Evolutionary conservation across 2,329 filamentous ascomycete species (phyloP).

Genomic region (Colletotrichum chlorophyti): DNA sequence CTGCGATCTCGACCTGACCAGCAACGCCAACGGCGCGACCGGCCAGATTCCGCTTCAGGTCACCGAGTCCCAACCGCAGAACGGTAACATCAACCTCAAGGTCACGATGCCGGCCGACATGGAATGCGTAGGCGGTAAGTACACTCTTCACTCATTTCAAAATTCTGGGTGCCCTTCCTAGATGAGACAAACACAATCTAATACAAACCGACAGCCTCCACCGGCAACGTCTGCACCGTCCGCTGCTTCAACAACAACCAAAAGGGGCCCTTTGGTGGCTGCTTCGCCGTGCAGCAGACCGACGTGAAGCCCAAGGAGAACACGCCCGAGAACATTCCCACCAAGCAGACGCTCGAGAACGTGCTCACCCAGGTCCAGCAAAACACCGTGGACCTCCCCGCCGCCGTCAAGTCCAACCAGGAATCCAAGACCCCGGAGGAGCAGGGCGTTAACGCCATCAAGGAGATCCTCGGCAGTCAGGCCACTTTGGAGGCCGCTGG

Average conservation of each 20-base stretch:
- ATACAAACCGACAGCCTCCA: constrained; percentile 47
- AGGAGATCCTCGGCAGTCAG: constrained; percentile 41
- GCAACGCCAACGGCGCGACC: constrained; percentile 51
- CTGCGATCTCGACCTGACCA: constrained; percentile 59
- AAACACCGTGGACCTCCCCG: constrained; percentile 57
- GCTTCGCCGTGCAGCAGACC: constrained; percentile 63
- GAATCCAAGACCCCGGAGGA: constrained; percentile 39
- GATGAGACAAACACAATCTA: constrained; percentile 7
- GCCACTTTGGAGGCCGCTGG: constrained; percentile 42
- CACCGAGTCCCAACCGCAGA: constrained; percentile 61
- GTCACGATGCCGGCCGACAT: constrained; percentile 58
- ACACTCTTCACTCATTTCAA: neutral
- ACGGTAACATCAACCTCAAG: constrained; percentile 62
- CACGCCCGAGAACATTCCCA: constrained; percentile 51
- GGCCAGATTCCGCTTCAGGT: constrained; percentile 55
- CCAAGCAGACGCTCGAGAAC: constrained; percentile 50
- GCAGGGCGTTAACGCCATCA: constrained; percentile 46
- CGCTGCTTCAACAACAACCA: constrained; percentile 64
- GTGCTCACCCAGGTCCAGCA: constrained; percentile 57
- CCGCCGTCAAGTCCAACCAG: constrained; percentile 48
- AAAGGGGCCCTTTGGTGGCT: constrained; percentile 64
- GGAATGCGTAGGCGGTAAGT: constrained; percentile 55
- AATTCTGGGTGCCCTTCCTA: constrained; percentile 31
- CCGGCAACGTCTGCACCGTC: constrained; percentile 66
- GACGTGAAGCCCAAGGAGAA: constrained; percentile 51